A percentile compares a stretch with the other conserved stretches of the same genome.
phyloP scores from a whole-genome alignment of 73 alveolate genomes.

The Tetrahymena malaccensis region DNA sequence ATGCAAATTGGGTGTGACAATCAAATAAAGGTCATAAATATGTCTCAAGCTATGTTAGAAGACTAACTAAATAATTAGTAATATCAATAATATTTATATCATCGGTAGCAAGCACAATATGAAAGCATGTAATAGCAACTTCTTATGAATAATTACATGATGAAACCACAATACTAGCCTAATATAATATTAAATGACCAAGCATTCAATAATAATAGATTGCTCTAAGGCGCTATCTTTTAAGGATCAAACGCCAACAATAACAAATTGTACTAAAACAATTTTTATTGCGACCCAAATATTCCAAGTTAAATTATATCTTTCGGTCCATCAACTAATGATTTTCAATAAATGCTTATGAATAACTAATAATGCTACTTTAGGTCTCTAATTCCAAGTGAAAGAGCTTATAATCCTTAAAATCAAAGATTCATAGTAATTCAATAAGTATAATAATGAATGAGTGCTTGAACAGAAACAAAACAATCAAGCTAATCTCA shows the following conservation, averaged over 20 bases:
- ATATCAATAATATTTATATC: not conserved
- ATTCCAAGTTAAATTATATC: not conserved
- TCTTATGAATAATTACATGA: no score
- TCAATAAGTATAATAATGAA: not conserved
- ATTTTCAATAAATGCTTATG: not conserved
- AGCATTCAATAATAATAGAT: no score
- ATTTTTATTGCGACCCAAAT: not conserved
- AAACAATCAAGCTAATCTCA: no score
- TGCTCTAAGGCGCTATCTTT: not conserved
- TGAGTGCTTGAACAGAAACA: no score
- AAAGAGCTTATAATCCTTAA: not conserved
- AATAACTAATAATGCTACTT: not conserved
- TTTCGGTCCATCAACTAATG: not conserved
- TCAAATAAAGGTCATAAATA: not conserved
- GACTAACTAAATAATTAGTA: not conserved
- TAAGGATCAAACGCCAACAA: not conserved
- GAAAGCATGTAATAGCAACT: no score
- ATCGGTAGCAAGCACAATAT: no score
- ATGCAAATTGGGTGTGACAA: no score
- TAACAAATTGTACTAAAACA: no score
- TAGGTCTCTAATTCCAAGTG: not conserved
- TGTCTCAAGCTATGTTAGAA: not conserved
- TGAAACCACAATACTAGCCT: no score
- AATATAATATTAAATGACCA: no score
- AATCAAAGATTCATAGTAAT: not conserved